These are phyloP conservation scores for Yarrowia porcina DNA, from an alignment of 805 yeast genomes.

Conservation along the genomic window DNA sequence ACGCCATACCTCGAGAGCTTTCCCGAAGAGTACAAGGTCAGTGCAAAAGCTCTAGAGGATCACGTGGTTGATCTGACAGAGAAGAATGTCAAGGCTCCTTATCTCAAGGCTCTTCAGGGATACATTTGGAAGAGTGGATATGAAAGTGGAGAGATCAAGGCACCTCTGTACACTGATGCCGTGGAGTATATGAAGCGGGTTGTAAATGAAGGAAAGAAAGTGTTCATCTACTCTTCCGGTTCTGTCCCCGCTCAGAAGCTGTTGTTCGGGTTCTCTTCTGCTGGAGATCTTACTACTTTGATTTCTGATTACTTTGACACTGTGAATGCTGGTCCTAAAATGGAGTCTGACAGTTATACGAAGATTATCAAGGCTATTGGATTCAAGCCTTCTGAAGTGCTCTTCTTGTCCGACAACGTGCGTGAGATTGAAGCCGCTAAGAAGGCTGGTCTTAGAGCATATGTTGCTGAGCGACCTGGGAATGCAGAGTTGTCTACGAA, in stretches of 20 bases:
- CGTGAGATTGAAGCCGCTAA: constrained; percentile 74
- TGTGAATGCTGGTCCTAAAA: constrained; percentile 74
- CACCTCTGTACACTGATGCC: constrained; percentile 73
- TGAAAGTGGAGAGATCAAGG: constrained; percentile 65
- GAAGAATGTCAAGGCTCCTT: constrained; percentile 72
- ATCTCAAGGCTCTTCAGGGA: constrained; percentile 78
- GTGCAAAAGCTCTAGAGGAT: constrained; percentile 39
- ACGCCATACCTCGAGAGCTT: constrained; percentile 44
- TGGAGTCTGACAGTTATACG: constrained; percentile 53
- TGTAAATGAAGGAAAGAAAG: constrained; percentile 28
- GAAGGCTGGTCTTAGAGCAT: constrained; percentile 56
- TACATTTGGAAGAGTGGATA: constrained; percentile 79
- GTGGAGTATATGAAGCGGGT: constrained; percentile 47
- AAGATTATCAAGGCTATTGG: constrained; percentile 50
- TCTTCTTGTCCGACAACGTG: constrained; percentile 79
- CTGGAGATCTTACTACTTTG: constrained; percentile 50
- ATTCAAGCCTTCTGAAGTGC: constrained; percentile 38
- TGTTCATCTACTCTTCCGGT: constrained; percentile 86
- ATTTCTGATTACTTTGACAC: constrained; percentile 80
- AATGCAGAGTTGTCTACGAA: constrained; percentile 44
- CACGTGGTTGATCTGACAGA: constrained; percentile 59
- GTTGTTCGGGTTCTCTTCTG: constrained; percentile 46
- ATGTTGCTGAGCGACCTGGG: constrained; percentile 70
- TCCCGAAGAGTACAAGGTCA: constrained; percentile 40
- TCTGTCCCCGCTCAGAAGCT: constrained; percentile 82